Percentiles rank a stretch among this genome's conserved stretches.
phyloP scores from a whole-genome alignment of 1,284 basidiomycete genomes.

The Heterobasidion annosum region DNA sequence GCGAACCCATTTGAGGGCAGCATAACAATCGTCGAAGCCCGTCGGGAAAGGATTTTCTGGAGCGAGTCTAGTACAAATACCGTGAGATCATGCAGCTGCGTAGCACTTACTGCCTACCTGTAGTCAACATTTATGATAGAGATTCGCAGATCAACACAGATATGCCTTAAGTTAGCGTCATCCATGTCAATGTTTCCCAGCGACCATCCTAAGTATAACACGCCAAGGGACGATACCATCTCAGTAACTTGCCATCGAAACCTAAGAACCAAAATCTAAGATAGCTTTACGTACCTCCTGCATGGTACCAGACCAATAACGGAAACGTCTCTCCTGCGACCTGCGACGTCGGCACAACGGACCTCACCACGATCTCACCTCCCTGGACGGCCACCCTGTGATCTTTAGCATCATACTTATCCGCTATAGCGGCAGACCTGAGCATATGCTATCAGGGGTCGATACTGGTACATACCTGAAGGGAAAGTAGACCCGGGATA shows the following conservation, averaged over 20 bases:
- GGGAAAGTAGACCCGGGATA: neutral
- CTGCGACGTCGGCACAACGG: neutral
- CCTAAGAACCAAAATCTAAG: neutral
- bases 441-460: neutral
- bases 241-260: no score
- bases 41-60: slow-evolving; percentile 31
- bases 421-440: no score
- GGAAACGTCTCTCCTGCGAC: slow-evolving; percentile 2
- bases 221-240: neutral
- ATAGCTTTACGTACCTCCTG: slow-evolving; percentile 5
- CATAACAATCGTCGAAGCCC: slow-evolving; percentile 25
- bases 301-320: slow-evolving; percentile 8
- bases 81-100: neutral
- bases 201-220: slow-evolving; percentile 2
- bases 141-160: slow-evolving; percentile 9
- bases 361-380: slow-evolving; percentile 1
- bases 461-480: neutral
- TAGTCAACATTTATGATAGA: slow-evolving; percentile 13
- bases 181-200: slow-evolving; percentile 12
- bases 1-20: slow-evolving; percentile 23
- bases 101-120: neutral
- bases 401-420: neutral
- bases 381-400: slow-evolving; percentile 3
- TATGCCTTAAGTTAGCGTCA: slow-evolving; percentile 10
- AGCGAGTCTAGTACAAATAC: slow-evolving; percentile 17